These are phyloP conservation scores for Nematocida major DNA, from an alignment of 371 early-diverging fungal genomes.

Conservation along the genomic window DNA sequence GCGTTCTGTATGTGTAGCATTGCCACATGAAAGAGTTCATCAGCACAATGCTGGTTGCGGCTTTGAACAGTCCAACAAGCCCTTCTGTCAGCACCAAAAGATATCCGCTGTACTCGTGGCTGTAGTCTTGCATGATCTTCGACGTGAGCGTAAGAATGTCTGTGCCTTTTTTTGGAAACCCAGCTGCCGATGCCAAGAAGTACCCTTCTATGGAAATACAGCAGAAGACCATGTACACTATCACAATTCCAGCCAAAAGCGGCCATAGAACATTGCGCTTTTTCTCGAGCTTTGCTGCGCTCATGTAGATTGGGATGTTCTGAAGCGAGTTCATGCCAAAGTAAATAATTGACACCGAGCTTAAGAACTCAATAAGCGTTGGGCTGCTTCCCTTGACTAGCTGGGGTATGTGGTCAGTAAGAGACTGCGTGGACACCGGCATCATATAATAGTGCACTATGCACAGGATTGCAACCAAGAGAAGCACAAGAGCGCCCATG, in stretches of 20 bases:
- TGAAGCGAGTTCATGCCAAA: not conserved
- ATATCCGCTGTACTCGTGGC: not conserved
- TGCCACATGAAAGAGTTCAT: conserved; percentile 8
- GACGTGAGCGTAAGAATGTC: not conserved
- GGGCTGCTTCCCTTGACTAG: not conserved
- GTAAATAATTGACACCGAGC: not conserved
- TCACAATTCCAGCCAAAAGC: not conserved
- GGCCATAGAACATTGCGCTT: not conserved
- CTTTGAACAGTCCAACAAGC: not conserved
- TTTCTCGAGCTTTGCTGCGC: not conserved
- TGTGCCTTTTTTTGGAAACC: not conserved
- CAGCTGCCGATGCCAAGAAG: not conserved
- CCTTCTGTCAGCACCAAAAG: not conserved
- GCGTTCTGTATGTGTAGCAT: not conserved
- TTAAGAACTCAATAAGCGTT: not conserved
- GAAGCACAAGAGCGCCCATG: not conserved
- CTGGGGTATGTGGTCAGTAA: not conserved
- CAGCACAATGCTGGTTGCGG: not conserved
- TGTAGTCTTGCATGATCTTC: not conserved
- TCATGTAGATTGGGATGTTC: not conserved
- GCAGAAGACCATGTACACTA: not conserved
- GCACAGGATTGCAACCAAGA: not conserved
- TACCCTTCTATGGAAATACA: not conserved
- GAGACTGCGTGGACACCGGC: not conserved
- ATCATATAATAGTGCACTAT: not conserved